Evolutionary conservation across 768 basidiomycete genomes (phyloP), one percentile per base, ranked within the genome.

Genomic region (Boletellus ananas): DNA sequence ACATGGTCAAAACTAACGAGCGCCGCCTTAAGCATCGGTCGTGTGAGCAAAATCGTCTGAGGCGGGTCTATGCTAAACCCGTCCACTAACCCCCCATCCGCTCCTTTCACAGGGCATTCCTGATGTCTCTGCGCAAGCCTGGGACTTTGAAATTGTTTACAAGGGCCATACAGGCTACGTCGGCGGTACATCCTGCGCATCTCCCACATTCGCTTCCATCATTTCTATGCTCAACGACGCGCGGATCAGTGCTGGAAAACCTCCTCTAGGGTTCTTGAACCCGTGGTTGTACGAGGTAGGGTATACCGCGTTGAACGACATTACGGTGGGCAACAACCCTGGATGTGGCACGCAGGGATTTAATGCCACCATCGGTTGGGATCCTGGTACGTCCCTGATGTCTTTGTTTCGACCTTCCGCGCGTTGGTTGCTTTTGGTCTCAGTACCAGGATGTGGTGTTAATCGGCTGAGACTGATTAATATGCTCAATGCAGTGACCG

Each of bases 221-320:
- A 70, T 87, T 16, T 74, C 84, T 3, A 74, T 88, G 54, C 66
- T 88, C 45, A 86, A 87, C 45, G 83, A 87, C 48, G 81, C 76
- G 2, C 76, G 81, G 8, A 62, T 84, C 21, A 64, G 67, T 3
- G 69, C 68, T 0, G 68, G 71, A 0, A 65, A 70, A 43, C 58
- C 66, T 10, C 49, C 82, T 21, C 67, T 87, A n/a, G 85, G 85
- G 0, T 85, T 85, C 67, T 68, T 87, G 52, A 86, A 86, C 62
- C 84, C 83, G 2, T 69, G 82, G 41, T 47, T 86, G 3, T 86
- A 87, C 59, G 45, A 57, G 13, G 51, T 35, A 18, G 71, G 70
- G 0, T 52, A 51, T 16, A 11, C 50, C 4, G 60, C 56, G 0
- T 69, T 85, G 47, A 84, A 81, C 48, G 85, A 87, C 55, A 77